Base-by-base conservation (phyloP, 768 basidiomycete genomes). In the Lyophyllum decastes region DNA sequence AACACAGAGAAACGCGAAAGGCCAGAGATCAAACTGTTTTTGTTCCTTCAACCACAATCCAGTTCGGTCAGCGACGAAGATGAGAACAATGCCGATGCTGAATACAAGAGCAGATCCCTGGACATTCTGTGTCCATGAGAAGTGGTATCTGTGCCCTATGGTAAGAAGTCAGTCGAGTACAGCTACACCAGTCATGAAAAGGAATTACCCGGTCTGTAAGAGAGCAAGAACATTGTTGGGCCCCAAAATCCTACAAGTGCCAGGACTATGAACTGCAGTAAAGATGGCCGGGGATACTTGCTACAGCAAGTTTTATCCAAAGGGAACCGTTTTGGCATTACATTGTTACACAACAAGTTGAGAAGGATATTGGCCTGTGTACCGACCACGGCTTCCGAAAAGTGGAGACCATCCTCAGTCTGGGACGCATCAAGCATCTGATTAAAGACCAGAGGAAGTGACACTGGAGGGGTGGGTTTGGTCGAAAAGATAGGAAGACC, bases 401-500 rank as follows among this genome's bases (percentile, higher is more conserved):
- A 95, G 71, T 96, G 94, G 9, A 97, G 75, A 5, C 94, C 94
- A 61, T 97, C 94, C 38, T 85, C 78, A 17, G 94, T 96, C 66
- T 89, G 80, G 2, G 83, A 82, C 7, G 84, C 78, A 56, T 87
- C 83, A 14, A 92, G 74, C 82, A 97, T 85, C 45, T 79, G 68
- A 71, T 97, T 97, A 74, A 96, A 92, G 1, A 88, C 90, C 25
- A 82, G 75, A 6, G 93, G 91, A 25, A 95, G 73, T 11, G 84
- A 79, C 30, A 91, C 76, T 5, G 77, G 75, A 16, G 66, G 38
- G 12, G 67, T 44, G 17, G 64, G 56, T 12, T 57, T 62, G 3
- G 48, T 54, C 4, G 68, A 52, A 38, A 74, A 55, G 40, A 72
- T 66, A 22, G 64, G 65, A 57, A 76, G 73, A 46, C 50, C 50